phyloP scores from a whole-genome alignment of 1,284 basidiomycete genomes.

The Neolentinus lepideus region DNA sequence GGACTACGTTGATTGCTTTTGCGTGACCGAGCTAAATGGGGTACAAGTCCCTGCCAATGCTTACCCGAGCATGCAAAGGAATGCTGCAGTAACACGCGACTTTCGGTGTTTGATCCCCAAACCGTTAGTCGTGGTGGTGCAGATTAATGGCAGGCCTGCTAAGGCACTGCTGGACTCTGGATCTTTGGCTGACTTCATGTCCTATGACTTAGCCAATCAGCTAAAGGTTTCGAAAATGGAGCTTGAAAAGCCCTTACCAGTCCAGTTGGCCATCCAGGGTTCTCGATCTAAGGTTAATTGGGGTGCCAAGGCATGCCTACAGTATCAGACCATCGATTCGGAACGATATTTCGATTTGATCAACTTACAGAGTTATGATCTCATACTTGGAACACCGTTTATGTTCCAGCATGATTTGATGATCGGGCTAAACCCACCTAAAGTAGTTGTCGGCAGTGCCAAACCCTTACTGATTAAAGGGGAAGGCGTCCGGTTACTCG shows the following conservation, averaged over 20 bases:
- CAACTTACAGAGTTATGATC: no score
- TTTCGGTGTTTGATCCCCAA: conserved; percentile 14
- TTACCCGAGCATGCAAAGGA: not conserved
- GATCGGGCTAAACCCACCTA: no score
- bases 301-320: not conserved
- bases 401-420: no score
- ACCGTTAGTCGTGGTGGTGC: conserved; percentile 18
- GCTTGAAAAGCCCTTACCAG: conserved; percentile 16
- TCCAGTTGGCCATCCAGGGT: conserved; percentile 24
- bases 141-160: conserved; percentile 17
- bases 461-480: no score
- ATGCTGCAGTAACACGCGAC: not conserved
- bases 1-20: not conserved
- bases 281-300: conserved; percentile 18
- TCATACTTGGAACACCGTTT: no score
- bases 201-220: conserved; percentile 23
- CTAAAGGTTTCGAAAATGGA: conserved; percentile 11
- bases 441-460: no score
- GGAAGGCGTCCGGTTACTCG: no score
- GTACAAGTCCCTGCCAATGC: not conserved
- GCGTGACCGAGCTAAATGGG: not conserved
- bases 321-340: not conserved
- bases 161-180: conserved; percentile 24
- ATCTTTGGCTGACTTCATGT: conserved; percentile 28
- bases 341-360: no score